phyloP scores from a whole-genome alignment of 345 rosid genomes.

The Lumnitzera racemosa region DNA sequence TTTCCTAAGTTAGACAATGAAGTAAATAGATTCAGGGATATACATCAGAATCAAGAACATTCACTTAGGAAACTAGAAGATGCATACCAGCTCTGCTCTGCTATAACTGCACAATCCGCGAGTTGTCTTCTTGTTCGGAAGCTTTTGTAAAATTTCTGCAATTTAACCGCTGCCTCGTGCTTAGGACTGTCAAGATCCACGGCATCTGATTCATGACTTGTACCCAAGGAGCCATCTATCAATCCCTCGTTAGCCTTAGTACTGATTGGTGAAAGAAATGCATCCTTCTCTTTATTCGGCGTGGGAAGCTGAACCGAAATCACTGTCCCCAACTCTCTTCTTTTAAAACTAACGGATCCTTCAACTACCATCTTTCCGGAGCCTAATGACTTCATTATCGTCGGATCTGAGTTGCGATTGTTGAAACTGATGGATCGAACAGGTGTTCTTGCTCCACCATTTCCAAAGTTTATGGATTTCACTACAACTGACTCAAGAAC shows the following conservation, averaged over 20 bases:
- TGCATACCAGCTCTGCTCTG: slow-evolving; percentile 80
- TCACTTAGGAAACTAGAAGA: background rate
- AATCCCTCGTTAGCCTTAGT: slow-evolving; percentile 7
- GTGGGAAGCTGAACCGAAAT: slow-evolving; percentile 31
- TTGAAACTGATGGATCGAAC: slow-evolving; percentile 64
- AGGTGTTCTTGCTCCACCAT: slow-evolving; percentile 48
- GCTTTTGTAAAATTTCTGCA: slow-evolving; percentile 92
- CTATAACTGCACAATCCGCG: slow-evolving; percentile 91
- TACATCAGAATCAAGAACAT: background rate
- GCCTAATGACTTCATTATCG: slow-evolving; percentile 50
- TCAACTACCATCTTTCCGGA: slow-evolving; percentile 76
- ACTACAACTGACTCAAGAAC: slow-evolving; percentile 63
- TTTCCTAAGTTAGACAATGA: background rate
- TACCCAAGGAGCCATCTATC: background rate
- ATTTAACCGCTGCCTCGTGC: slow-evolving; percentile 73
- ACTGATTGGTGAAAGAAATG: slow-evolving; percentile 2
- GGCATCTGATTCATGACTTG: slow-evolving; percentile 18
- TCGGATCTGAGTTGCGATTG: slow-evolving; percentile 40
- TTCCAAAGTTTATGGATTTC: slow-evolving; percentile 75
- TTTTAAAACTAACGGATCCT: slow-evolving; percentile 73
- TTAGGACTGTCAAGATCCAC: slow-evolving; percentile 50
- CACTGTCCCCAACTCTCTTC: slow-evolving; percentile 41
- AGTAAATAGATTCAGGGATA: slow-evolving; percentile 10
- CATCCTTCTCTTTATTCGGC: slow-evolving; percentile 13
- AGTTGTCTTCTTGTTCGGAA: slow-evolving; percentile 90